Base-by-base conservation (phyloP, 2,329 filamentous ascomycete species). In the Mycosphaerella sp. region DNA sequence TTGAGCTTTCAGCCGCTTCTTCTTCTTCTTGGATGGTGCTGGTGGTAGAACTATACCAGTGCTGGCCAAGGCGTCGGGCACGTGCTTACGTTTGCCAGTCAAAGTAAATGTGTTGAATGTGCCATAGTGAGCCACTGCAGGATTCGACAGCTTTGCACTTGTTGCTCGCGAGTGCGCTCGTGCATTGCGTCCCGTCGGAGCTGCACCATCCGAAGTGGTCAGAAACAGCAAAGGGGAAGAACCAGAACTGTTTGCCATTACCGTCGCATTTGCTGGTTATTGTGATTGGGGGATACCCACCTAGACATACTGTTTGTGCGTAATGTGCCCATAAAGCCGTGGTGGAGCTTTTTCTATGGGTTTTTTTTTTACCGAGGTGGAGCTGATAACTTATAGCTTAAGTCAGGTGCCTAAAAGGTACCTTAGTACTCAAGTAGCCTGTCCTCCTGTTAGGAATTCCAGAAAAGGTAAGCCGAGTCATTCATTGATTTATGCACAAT, bases 171-270 rank as follows among this genome's bases (percentile, higher is more conserved):
- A 44, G 9, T 47, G 46, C 12, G 37, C 49, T 49, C 51, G 47
- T 35, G 42, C 51, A 41, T 53, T 53, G 8, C 46, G 51, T 12
- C 46, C 51, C 17, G 32, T 50, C 18, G 51, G 51, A n/a, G 48
- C 51, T 10, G 41, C 16, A 2, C 35, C 41, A 16, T 27, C 50
- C 27, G 51, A 49, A 16, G 41, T 44, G 13, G 46, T 54, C 14
- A 54, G 42, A 40, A 54, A 54, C 7, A 54, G 43, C 13, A 54
- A 14, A 4, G 51, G 51, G 18, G 14, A 10, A 13, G 37, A 17
- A 13, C 32, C 17, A 21, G 36, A 27, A 21, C 10, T 34, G 27
- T 34, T 28, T 2, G 45, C 44, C 50, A 49, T 49, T 44, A 25
- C 12, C 37, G 16, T 41, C 16, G 16, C 17, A 10, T 32, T 32